Base-by-base conservation (phyloP, 2,329 filamentous ascomycete genomes). In the Plectosphaerella sp. region DNA sequence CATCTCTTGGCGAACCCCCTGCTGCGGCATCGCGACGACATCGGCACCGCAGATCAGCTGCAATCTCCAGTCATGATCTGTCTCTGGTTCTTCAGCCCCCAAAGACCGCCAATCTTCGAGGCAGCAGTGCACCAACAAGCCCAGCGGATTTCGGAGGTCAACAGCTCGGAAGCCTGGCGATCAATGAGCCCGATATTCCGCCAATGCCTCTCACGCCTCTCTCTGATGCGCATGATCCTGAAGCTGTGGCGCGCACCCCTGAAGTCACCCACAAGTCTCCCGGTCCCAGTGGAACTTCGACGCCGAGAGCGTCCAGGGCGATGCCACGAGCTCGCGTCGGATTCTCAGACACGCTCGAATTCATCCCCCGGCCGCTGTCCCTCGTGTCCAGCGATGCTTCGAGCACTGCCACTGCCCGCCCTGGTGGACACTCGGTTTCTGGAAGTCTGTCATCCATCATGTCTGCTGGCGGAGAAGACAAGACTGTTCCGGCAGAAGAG, bases 361-460 rank as follows among this genome's bases (percentile, higher is more conserved):
- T 88, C 57, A 92, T 92, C 60, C 88, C 88, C 5, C 82, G 90
- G 11, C 91, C 92, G 1, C 71, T 95, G 16, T 96, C 92, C 2
- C 76, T 92, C 18, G 84, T 95, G 14, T 96, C 91, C 1, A 92
- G 86, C 18, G 91, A 94, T 65, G 91, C 89, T 0, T 87, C 90
- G 45, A 91, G 86, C 63, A 94, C 88, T 3, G 73, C 83, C 50
- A 91, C 89, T 1, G 78, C 86, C 16, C 80, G 84, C 24, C 79
- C 79, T 4, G 82, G 56, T 11, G 53, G 84, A 5, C 89, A 93
- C 65, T 89, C 86, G 2, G 78, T 89, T 35, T 88, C 88, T 24
- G 88, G 87, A 52, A 95, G 89, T 67, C 84, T 94, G 46, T 91
- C 88, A 5, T 95, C 89, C 0, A 76, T 93, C 42, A 75, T 89